Conservation (phyloP, 192 early-diverging fungal species). For the Gorgonomyces haynaldii region DNA sequence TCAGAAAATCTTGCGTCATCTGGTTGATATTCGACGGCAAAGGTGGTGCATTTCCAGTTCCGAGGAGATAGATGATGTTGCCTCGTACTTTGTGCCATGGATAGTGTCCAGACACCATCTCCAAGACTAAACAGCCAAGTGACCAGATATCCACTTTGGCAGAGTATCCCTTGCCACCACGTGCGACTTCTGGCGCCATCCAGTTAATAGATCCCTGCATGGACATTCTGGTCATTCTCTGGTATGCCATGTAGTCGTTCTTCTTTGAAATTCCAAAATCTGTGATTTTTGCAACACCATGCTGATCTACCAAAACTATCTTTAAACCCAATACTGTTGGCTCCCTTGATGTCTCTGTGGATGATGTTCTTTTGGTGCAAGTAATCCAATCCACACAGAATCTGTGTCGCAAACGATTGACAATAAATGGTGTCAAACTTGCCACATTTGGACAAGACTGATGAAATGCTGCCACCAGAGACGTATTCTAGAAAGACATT, state of each 20-base stretch:
- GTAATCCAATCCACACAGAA: conserved; percentile 85
- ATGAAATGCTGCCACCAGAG: conserved; percentile 88
- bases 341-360: conserved; percentile 97
- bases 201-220: conserved; percentile 94
- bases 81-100: conserved; percentile 57
- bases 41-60: conserved; percentile 68
- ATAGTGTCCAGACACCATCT: conserved; percentile 90
- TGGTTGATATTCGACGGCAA: conserved; percentile 62
- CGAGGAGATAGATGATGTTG: conserved; percentile 61
- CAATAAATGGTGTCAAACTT: conserved; percentile 77
- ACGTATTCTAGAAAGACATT: conserved; percentile 98
- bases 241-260: conserved; percentile 43
- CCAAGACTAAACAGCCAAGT: conserved; percentile 74
- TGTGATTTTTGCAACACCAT: conserved; percentile 91
- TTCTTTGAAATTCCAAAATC: conserved; percentile 99
- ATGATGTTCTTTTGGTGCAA: conserved; percentile 90
- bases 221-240: conserved; percentile 43
- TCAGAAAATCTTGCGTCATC: conserved; percentile 59
- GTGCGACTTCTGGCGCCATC: conserved; percentile 99
- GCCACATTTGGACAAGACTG: conserved; percentile 73
- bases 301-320: conserved; percentile 66
- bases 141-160: conserved; percentile 87
- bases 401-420: conserved; percentile 77
- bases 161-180: conserved; percentile 77
- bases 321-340: conserved; percentile 44